Base-by-base conservation (phyloP, 75 land plant genomes). In the Pinus tabuliformis region DNA sequence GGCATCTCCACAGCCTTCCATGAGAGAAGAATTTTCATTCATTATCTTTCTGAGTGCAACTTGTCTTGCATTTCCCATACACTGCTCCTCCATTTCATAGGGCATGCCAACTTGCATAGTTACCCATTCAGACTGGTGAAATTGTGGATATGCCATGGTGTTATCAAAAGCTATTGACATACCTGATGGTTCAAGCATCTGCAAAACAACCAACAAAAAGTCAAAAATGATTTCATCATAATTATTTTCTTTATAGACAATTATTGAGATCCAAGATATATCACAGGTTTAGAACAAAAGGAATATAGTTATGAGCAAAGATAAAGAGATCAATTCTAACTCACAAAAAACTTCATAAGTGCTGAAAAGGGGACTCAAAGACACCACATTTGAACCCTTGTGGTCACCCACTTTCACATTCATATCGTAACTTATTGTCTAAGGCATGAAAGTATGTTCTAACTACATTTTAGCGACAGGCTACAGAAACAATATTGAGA, bases 181-280 rank as follows among this genome's bases (percentile, higher is more conserved):
- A 18, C 75, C 81, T 20, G 81, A 74, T 57, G 86, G 73, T 62
- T 81, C 81, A 70, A 77, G 65, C 20, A 81, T 65, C 89, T 87
- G 77, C 9, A 59, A 74, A 56, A 73, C 12, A 52, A 33, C 59
- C 30, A 58, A 42, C 22, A 68, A n/a, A 20, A 68, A 49, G 7
- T 17, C 49, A 68, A 36, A 65, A 4, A 39, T 68, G 39, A 68
- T 49, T 49, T 11, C 54, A 49, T 68, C 22, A 15, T 22, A 68
- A 0, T 20, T 37, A 37, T 39, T 37, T n/a, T 42, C 8, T 6
- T 39, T 5, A 39, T 68, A 8, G 39, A 36, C 37, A 7, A 68
- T 8, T 39, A 20, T 39, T 37, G 71, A 21, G 71, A 42, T 42
- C 37, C 52, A 68, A 17, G 18, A 33, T 64, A 6, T 11, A 68